Base-by-base conservation (phyloP, 441 rosid genomes). In the Lepidium campestre region DNA sequence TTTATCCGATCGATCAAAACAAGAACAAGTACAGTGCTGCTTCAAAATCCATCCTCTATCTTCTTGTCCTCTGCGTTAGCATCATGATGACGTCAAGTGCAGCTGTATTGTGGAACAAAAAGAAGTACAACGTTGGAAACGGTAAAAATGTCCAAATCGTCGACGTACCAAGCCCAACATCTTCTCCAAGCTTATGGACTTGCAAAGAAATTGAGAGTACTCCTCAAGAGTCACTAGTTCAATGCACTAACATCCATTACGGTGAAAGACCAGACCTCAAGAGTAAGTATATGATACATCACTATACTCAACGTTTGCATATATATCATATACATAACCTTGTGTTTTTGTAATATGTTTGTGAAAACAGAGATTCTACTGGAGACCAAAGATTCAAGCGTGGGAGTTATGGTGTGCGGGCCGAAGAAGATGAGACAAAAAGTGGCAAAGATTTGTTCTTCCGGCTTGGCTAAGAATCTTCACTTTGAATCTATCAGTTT, bases 401-500 rank as follows among this genome's bases (percentile, higher is more conserved):
- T 78, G 12, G 89, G 86, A 46, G 88, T 81, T 29, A 46, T 81
- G 46, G 88, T 73, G 11, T 77, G 88, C 62, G 86, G 87, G 0
- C 89, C 92, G 1, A 77, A 62, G 72, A 64, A 70, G 54, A 84
- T 82, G 89, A 71, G 85, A 53, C 82, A 79, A 27, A 68, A 81
- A 29, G 87, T 79, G 27, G 89, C 87, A 2, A 71, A 10, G 57
- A 73, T 79, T 15, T 84, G 89, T 72, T 76, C 83, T 0, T 79
- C 87, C 41, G 75, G 82, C 27, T 67, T 72, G 73, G 81, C 76
- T 36, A 22, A 76, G 39, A 82, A 80, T 35, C 70, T 83, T 34
- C 85, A 79, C 31, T 81, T 81, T 52, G 83, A 86, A 72, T 77
- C 87, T 44, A 75, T 82, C 59, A 81, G 83, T 67, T 84, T 86